Evolutionary conservation across 768 basidiomycete species (phyloP), one percentile per base, ranked within the genome.

Genomic region (Tulasnella sp.): DNA sequence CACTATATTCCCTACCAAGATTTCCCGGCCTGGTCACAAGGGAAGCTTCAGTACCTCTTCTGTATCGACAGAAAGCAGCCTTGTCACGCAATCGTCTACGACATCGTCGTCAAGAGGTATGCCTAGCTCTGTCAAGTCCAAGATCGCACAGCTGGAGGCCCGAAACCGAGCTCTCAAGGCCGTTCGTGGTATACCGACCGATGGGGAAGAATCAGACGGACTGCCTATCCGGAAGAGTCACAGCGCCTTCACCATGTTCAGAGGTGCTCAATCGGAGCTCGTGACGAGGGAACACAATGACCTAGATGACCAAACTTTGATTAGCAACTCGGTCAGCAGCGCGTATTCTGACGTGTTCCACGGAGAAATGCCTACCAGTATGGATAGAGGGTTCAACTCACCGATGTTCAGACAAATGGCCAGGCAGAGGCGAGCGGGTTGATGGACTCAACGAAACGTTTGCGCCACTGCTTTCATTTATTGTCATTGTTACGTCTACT

Each of bases 71-170:
- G 58, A 51, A 24, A 42, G 23, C 32, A 50, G 50, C 26, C 47
- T 41, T n/a, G 32, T 17, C 13, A 49, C 50, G 4, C 58, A 51
- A 21, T 38, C 48, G 4, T 59, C 58, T n/a, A 24, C 34, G 10
- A 51, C 48, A 8, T 51, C 58, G 13, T 43, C 58, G 10, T 51
- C 58, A 10, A 44, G 58, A n/a, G 43, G 29, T 19, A 42, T 59
- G 17, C 58, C 58, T 7, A 9, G 19, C n/a, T 50, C 30, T 17
- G 58, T 59, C 11, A 51, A 43, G 38, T 7, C 58, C 9, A 59
- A 51, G 58, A 59, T 59, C 27, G 58, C 58, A 24, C 58, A 59
- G 45, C 58, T 59, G 19, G 58, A 59, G 50, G 48, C 58, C 27
- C 27, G 58, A 21, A 59, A 59, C 42, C 23, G 42, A 17, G 23